Conservation (phyloP, 2,329 filamentous ascomycete species). For the Thelonectria rubi region DNA sequence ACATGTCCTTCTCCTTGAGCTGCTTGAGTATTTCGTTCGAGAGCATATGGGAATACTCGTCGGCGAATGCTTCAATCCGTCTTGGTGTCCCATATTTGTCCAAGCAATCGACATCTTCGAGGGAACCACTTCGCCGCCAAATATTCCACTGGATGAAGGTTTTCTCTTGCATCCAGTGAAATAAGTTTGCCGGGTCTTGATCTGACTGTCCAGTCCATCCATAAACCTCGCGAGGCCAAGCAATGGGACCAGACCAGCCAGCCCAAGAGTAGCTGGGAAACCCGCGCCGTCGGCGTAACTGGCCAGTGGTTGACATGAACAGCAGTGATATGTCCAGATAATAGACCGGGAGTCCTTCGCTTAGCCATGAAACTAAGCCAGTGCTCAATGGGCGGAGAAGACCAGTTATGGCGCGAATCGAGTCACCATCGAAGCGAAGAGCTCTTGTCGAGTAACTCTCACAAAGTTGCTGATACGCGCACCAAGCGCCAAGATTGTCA, state of each 20-base stretch:
- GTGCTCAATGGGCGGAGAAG: slow-evolving; percentile 16
- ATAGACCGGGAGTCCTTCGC: slow-evolving; percentile 3
- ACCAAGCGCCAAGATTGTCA: not conserved
- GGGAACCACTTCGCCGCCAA: not conserved
- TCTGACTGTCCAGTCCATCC: not conserved
- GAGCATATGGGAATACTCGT: slow-evolving; percentile 3
- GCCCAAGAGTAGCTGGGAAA: slow-evolving; percentile 34
- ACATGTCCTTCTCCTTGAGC: not conserved
- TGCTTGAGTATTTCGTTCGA: not conserved
- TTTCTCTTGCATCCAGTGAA: slow-evolving; percentile 15
- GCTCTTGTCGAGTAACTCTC: slow-evolving; percentile 23
- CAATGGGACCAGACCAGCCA: slow-evolving; percentile 23
- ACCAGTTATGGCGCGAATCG: slow-evolving; percentile 20
- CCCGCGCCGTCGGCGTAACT: slow-evolving; percentile 7
- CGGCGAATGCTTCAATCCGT: slow-evolving; percentile 1
- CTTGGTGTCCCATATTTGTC: not conserved
- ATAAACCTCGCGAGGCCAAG: slow-evolving; percentile 15
- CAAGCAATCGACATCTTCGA: not conserved
- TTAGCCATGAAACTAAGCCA: not conserved
- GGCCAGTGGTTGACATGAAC: slow-evolving; percentile 1
- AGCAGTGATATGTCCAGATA: slow-evolving; percentile 14
- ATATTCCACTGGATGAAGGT: slow-evolving; percentile 17
- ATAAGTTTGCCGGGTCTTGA: not conserved
- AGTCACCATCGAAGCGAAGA: slow-evolving; percentile 20
- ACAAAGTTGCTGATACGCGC: slow-evolving; percentile 17